Evolutionary conservation across 2,329 filamentous ascomycete species (phyloP).

Genomic region (Arthrobotrys entomopaga): DNA sequence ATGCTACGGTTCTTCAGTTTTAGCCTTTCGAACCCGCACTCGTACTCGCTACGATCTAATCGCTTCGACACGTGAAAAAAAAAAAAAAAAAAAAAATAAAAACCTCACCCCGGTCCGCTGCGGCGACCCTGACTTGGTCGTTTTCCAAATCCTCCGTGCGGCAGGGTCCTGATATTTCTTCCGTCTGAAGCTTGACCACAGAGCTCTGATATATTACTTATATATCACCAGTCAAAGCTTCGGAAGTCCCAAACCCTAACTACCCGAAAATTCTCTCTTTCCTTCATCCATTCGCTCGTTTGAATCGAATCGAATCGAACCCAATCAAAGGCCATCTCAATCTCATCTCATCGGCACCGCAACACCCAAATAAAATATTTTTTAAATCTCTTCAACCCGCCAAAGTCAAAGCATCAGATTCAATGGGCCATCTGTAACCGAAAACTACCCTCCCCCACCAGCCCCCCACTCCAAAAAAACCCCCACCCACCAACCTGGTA

Average conservation of each 20-base stretch:
- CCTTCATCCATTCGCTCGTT: constrained; percentile 11
- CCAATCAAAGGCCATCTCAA: not conserved
- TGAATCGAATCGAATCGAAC: not conserved
- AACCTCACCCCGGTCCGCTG: constrained; percentile 7
- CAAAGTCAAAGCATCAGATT: not conserved
- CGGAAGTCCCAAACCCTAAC: too few relatives aligned
- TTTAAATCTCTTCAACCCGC: too few relatives aligned
- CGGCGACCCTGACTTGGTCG: constrained; percentile 1
- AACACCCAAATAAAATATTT: constrained; percentile 18
- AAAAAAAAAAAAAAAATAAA: not conserved
- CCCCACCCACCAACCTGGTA: too few relatives aligned
- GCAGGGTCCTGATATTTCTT: constrained; percentile 1
- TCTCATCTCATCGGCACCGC: constrained; percentile 2
- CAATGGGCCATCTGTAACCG: constrained; percentile 37
- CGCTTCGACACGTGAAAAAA: constrained; percentile 51
- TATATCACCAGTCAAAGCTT: too few relatives aligned
- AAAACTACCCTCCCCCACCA: constrained; percentile 21
- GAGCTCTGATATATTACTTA: too few relatives aligned
- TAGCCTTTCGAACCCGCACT: too few relatives aligned
- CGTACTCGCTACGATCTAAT: constrained; percentile 28
- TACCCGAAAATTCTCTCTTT: too few relatives aligned
- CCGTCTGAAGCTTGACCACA: not conserved
- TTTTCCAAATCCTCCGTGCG: not conserved
- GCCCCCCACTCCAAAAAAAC: constrained; percentile 13
- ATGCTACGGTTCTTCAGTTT: constrained; percentile 1